Evolutionary conservation across 2,329 filamentous ascomycete species (phyloP), one percentile per base, ranked within the genome.

Genomic region (Allantophomopsis lycopodina): DNA sequence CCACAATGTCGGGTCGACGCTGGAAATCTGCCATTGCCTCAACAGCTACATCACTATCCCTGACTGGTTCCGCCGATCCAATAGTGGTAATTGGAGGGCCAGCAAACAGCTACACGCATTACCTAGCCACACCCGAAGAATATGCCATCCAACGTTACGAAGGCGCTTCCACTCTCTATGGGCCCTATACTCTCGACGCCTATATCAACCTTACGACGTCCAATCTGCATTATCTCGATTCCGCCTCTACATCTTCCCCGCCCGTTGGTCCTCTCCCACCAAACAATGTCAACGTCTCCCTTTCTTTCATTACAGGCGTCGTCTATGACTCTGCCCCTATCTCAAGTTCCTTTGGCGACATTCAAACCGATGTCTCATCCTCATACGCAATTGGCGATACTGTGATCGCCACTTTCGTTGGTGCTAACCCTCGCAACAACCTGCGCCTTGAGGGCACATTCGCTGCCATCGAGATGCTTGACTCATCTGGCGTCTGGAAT

Each of bases 91-190:
- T 95, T 1, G 86, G 88, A 18, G 87, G 84, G 0, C 88, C 89
- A 0, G 86, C 86, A 38, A 96, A 96, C 56, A 87, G 76, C 42
- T 96, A 96, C 58, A 79, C 84, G 3, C 79, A 84, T 55, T 84
- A 84, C 55, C 80, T 83, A 46, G 54, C 77, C 7, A 84, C 86
- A 0, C 71, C 77, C 20, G 83, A 93, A 56, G 83, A 94, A 58
- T 93, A 91, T 56, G 62, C 64, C 11, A 66, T 91, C 35, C 89
- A 95, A 61, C 79, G 89, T 8, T 95, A 95, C 60, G 89, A 96
- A 62, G 89, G 88, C n/a, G 89, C 85, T 0, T 89, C 83, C 6
- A 96, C 89, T 0, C 73, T 96, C 2, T 91, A 83, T 56, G 89
- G 89, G 0, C 82, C 73, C 2, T 76, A 87, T 57, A 84, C 86